Percentiles rank a stretch among this genome's conserved stretches.
These are phyloP conservation scores for Porcisia hertigi DNA, from an alignment of 208 protist genomes.

Conservation along the genomic window DNA sequence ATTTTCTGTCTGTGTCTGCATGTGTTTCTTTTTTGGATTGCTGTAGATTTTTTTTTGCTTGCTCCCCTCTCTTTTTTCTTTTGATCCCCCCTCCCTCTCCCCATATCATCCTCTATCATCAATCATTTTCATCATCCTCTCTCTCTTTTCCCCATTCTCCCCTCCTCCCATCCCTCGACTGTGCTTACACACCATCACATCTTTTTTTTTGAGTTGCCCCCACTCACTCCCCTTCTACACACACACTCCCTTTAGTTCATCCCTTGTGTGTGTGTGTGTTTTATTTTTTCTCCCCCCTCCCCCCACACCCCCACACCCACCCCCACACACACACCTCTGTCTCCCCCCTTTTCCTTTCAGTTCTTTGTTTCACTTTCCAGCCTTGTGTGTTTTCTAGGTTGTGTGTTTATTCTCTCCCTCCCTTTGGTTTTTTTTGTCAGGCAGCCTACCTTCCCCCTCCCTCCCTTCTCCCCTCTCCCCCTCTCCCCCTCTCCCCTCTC, in stretches of 20 bases:
- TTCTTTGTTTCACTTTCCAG: too few species aligned
- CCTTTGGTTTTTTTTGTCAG: conserved; percentile 5
- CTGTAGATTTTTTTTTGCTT: neutral
- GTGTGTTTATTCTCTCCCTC: neutral
- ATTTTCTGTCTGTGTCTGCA: neutral
- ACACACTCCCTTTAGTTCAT: too few species aligned
- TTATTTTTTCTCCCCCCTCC: neutral
- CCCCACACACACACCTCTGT: neutral
- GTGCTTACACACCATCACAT: neutral
- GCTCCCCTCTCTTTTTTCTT: neutral
- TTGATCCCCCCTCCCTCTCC: neutral
- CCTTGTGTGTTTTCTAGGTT: neutral
- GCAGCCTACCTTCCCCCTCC: neutral
- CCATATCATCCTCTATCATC: too few species aligned
- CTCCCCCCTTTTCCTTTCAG: neutral
- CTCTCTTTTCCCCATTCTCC: neutral
- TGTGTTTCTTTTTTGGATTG: neutral
- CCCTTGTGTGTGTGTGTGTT: neutral
- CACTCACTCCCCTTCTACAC: too few species aligned
- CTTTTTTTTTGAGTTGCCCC: too few species aligned
- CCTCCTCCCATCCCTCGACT: neutral
- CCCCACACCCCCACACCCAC: neutral
- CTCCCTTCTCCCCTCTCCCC: neutral
- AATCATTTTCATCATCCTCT: neutral
- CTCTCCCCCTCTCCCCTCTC: neutral